Conservation (phyloP, 2,329 filamentous ascomycete species). For the Trichoderma pleuroti region DNA sequence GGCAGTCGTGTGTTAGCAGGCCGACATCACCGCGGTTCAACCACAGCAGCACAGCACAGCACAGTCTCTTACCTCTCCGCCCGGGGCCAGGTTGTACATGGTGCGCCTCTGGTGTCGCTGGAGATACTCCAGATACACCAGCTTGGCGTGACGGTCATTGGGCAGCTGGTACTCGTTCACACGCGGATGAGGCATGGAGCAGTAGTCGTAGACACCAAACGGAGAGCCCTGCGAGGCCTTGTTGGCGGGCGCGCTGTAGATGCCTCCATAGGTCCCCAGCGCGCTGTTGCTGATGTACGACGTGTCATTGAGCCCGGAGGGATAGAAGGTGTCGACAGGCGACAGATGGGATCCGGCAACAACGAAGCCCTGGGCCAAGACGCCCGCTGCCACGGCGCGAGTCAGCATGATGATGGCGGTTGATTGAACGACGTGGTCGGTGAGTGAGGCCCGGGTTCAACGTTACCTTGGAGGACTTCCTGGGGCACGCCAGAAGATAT, state of each 20-base stretch:
- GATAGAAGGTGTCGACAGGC: constrained; percentile 12
- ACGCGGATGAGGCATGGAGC: constrained; percentile 13
- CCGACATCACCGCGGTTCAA: too few species aligned
- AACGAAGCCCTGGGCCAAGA: background rate
- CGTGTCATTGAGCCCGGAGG: background rate
- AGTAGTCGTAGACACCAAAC: constrained; percentile 12
- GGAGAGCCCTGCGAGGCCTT: constrained; percentile 6
- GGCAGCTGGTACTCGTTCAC: constrained; percentile 11
- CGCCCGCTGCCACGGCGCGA: background rate
- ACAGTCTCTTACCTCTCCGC: background rate
- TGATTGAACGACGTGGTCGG: background rate
- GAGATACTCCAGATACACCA: constrained; percentile 14
- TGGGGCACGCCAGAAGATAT: background rate
- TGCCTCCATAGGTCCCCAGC: constrained; percentile 10
- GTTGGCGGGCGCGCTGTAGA: constrained; percentile 3
- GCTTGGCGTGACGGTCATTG: constrained; percentile 5
- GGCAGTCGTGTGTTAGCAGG: background rate
- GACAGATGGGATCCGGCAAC: background rate
- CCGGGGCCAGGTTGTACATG: constrained; percentile 13
- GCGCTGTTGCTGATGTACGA: constrained; percentile 10
- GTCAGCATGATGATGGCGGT: constrained; percentile 8
- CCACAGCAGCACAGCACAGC: too few species aligned
- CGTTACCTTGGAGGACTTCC: background rate
- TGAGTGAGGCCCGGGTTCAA: background rate
- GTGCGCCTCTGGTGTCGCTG: constrained; percentile 13